Evolutionary conservation across 1,139 yeast genomes (phyloP).

Genomic region (Suhomyces atakaporum): DNA sequence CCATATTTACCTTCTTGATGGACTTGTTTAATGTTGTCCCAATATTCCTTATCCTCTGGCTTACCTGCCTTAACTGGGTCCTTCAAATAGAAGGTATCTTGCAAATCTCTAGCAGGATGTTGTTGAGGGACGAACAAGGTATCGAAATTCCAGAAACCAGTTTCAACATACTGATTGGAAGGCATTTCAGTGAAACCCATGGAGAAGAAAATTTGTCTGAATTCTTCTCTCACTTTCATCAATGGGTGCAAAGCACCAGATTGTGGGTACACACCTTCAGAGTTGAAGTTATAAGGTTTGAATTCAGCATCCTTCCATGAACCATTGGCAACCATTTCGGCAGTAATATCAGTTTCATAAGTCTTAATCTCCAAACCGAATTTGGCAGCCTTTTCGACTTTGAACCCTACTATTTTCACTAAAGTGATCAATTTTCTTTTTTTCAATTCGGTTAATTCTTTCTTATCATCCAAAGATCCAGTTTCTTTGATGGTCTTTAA

Average conservation of each 20-base stretch:
- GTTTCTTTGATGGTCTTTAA: constrained; percentile 58
- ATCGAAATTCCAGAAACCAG: constrained; percentile 99
- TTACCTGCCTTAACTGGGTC: constrained; percentile 80
- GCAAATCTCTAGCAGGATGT: constrained; percentile 99
- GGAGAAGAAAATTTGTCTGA: constrained; percentile 94
- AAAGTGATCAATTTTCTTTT: constrained; percentile 84
- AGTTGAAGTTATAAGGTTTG: constrained; percentile 93
- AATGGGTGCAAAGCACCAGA: constrained; percentile 97
- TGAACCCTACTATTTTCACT: constrained; percentile 74
- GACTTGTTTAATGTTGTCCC: constrained; percentile 76
- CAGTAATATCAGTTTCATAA: constrained; percentile 89
- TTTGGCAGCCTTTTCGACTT: constrained; percentile 76
- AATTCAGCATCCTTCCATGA: constrained; percentile 83
- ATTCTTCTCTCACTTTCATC: constrained; percentile 95
- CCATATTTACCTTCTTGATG: constrained; percentile 92
- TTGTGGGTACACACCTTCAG: constrained; percentile 85
- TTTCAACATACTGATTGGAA: constrained; percentile 93
- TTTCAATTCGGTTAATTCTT: constrained; percentile 80
- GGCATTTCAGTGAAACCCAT: constrained; percentile 99
- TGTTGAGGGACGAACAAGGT: constrained; percentile 96
- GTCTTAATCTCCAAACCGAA: constrained; percentile 80
- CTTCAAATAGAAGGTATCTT: constrained; percentile 95
- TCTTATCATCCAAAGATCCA: constrained; percentile 61
- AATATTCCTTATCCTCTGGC: constrained; percentile 78
- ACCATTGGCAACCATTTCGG: constrained; percentile 83